Conservation (phyloP, 2,329 filamentous ascomycete species). For the Zelopaecilomyces penicillatus region DNA sequence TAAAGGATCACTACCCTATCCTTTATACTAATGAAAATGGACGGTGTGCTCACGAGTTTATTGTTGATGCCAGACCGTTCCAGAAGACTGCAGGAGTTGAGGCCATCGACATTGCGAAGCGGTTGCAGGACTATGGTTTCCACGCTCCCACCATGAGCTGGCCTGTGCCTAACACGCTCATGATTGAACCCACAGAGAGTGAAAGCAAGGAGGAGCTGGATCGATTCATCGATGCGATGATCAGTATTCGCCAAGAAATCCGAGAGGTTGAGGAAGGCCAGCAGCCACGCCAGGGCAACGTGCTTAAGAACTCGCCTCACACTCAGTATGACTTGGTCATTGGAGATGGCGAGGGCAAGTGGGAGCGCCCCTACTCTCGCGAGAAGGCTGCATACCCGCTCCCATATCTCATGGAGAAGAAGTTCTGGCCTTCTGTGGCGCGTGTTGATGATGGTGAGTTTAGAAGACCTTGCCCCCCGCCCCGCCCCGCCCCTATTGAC, state of each 20-base stretch:
- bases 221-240: conserved; percentile 83
- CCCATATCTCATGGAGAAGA: conserved; percentile 80
- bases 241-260: conserved; percentile 81
- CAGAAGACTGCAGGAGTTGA: conserved; percentile 76
- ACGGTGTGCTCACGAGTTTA: conserved; percentile 95
- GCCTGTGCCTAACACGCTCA: conserved; percentile 89
- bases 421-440: conserved; percentile 90
- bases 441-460: conserved; percentile 78
- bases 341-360: conserved; percentile 47
- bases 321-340: conserved; percentile 70
- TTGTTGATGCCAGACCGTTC: conserved; percentile 81
- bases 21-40: conserved; percentile 87
- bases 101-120: conserved; percentile 92
- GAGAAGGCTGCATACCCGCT: conserved; percentile 84
- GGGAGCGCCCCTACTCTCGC: conserved; percentile 73
- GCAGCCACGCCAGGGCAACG: conserved; percentile 66
- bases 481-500: background rate
- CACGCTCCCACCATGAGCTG: conserved; percentile 96
- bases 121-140: conserved; percentile 94
- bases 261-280: conserved; percentile 71
- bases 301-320: conserved; percentile 85
- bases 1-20: conserved; percentile 79
- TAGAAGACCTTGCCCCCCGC: background rate
- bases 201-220: conserved; percentile 90
- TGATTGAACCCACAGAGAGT: conserved; percentile 96